Base-by-base conservation (phyloP, 805 yeast species). In the Hanseniaspora vineae region DNA sequence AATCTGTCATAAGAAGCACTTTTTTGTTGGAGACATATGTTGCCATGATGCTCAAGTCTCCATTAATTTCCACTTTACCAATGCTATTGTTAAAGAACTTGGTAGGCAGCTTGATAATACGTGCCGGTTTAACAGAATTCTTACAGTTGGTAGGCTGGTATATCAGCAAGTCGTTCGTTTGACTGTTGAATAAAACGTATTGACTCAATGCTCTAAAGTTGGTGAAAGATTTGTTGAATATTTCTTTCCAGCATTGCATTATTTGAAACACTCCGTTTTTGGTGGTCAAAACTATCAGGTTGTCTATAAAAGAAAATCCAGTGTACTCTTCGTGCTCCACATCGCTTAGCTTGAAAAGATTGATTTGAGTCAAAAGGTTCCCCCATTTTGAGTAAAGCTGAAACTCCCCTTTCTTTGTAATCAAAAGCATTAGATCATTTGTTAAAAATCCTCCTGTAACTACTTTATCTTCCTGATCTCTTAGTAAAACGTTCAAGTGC, bases 231-330 rank as follows among this genome's bases (percentile, higher is more conserved):
- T 55, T 54, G 11, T 43, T 42, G 14, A 48, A 35, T 15, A 48
- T 35, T 49, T 58, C 58, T 51, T 56, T 55, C 62, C 64, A 63
- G 23, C 59, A 46, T 31, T 54, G 49, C 61, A 65, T 59, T 2
- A 53, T 15, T 44, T 57, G 58, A 31, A 57, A 56, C 6, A 51
- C 44, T 5, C 66, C 66, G 2, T 52, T 44, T 13, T 45, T 49
- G 3, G 59, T 47, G 3, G 51, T 51, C 2, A 55, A 39, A 5
- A 61, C 39, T 15, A 60, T 23, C 10, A 48, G 12, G 12, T 48
- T 48, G 42, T 56, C 60, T 11, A 52, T 35, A 23, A 50, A 51
- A 1, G 52, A 35, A 49, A 57, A 55, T 44, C 51, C 52, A 1
- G 63, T 35, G 15, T 44, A 43, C 29, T 19, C 31, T 9, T 20